Evolutionary conservation across 208 protist genomes (phyloP).

Genomic region (Naegleria fowleri): DNA sequence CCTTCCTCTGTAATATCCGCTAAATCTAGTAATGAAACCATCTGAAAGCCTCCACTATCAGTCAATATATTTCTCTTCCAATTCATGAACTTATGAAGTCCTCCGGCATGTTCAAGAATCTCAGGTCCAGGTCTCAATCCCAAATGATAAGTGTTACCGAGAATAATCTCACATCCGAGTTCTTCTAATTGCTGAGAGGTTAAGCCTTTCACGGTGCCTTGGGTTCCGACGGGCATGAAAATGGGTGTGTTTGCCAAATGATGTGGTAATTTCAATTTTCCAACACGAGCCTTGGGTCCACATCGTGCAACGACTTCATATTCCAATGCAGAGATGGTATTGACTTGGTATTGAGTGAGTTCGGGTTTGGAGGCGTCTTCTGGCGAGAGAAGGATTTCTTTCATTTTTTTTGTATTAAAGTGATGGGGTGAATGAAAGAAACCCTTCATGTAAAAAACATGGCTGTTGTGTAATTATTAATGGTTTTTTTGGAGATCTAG

Average conservation of each 20-base stretch:
- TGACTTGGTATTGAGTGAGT: neutral
- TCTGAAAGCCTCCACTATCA: conserved; percentile 96
- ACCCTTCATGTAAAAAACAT: too few species aligned
- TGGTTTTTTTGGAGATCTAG: too few species aligned
- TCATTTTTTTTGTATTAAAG: too few species aligned
- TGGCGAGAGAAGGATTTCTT: neutral
- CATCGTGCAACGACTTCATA: conserved; percentile 1
- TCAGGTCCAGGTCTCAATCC: conserved; percentile 83
- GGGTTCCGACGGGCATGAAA: conserved; percentile 97
- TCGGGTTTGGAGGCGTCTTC: neutral
- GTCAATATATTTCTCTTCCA: conserved; percentile 92
- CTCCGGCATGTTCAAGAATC: conserved; percentile 79
- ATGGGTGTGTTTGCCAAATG: conserved; percentile 80
- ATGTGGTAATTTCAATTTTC: conserved; percentile 78
- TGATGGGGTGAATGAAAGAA: too few species aligned
- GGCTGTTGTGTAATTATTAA: too few species aligned
- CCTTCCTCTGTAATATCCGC: conserved; percentile 95
- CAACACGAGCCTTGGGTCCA: conserved; percentile 52
- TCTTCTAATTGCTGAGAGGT: conserved; percentile 84
- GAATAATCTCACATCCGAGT: conserved; percentile 87
- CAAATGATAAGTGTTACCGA: conserved; percentile 98
- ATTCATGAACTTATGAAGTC: conserved; percentile 92
- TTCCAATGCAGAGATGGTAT: neutral
- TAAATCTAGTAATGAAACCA: conserved; percentile 94
- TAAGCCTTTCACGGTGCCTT: conserved; percentile 91